Conservation (phyloP, 768 basidiomycete species). For the Mycena galericulata region DNA sequence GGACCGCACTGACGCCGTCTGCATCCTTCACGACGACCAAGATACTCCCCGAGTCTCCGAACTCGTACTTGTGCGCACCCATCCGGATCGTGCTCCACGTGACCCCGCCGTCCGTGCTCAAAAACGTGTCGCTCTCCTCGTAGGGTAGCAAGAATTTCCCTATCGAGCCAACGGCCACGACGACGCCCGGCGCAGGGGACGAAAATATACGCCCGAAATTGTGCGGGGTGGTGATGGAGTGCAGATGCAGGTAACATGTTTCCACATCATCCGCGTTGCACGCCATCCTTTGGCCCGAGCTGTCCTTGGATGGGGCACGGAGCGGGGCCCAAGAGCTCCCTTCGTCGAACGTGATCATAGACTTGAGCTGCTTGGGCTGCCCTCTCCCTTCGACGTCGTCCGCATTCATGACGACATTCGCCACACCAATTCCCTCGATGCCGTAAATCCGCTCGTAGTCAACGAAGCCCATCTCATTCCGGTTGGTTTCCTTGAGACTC, state of each 20-base stretch:
- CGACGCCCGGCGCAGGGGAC: conserved; percentile 90
- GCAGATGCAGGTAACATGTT: conserved; percentile 86
- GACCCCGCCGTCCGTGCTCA: conserved; percentile 90
- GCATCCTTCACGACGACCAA: conserved; percentile 89
- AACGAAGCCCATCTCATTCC: conserved; percentile 87
- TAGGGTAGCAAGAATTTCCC: conserved; percentile 76
- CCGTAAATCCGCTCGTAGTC: conserved; percentile 92
- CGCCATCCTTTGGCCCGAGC: conserved; percentile 63
- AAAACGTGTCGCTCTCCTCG: conserved; percentile 91
- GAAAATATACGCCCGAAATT: conserved; percentile 95
- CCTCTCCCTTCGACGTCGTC: conserved; percentile 82
- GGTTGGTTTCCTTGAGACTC: conserved; percentile 90
- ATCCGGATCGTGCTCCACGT: conserved; percentile 82
- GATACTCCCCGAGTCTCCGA: conserved; percentile 90
- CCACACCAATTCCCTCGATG: conserved; percentile 90
- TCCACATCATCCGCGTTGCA: conserved; percentile 71
- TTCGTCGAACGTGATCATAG: conserved; percentile 91
- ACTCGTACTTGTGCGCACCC: conserved; percentile 94
- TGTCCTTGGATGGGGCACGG: conserved; percentile 63
- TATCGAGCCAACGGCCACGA: conserved; percentile 94
- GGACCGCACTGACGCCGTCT: conserved; percentile 72
- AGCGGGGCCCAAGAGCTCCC: conserved; percentile 82
- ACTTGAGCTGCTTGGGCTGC: conserved; percentile 75
- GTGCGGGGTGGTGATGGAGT: conserved; percentile 93
- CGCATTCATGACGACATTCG: conserved; percentile 87